phyloP scores from a whole-genome alignment of 495 filamentous ascomycete species.

The Jackrogersella minutella region DNA sequence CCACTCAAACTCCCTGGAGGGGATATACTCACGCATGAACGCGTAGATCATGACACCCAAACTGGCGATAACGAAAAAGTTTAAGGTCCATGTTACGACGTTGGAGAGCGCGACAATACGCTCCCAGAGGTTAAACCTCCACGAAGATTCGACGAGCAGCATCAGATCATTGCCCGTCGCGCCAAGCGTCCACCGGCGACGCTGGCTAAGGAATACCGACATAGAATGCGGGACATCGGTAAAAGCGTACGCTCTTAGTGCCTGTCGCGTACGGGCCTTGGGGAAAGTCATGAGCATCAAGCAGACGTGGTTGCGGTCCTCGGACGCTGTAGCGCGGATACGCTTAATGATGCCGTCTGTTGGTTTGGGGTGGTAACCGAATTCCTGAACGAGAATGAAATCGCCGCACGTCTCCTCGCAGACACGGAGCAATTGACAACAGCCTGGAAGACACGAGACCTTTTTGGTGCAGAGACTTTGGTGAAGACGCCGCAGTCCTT shows the following conservation, averaged over 20 bases:
- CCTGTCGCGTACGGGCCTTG: slow-evolving; percentile 40
- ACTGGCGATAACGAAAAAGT: slow-evolving; percentile 45
- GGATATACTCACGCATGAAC: slow-evolving; percentile 31
- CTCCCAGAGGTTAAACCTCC: slow-evolving; percentile 39
- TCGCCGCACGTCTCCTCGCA: slow-evolving; percentile 46
- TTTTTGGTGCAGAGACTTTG: slow-evolving; percentile 44
- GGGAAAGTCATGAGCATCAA: slow-evolving; percentile 43
- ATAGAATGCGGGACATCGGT: slow-evolving; percentile 42
- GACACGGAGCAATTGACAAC: slow-evolving; percentile 44
- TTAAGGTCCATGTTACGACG: slow-evolving; percentile 42
- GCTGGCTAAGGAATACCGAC: slow-evolving; percentile 46
- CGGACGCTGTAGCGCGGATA: slow-evolving; percentile 43
- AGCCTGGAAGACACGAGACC: slow-evolving; percentile 46
- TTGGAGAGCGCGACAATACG: slow-evolving; percentile 40
- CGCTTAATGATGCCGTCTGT: slow-evolving; percentile 42
- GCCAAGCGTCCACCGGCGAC: slow-evolving; percentile 46
- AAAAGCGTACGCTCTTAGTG: slow-evolving; percentile 41
- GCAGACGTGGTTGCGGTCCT: slow-evolving; percentile 45
- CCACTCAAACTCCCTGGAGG: neutral
- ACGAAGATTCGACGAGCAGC: slow-evolving; percentile 30
- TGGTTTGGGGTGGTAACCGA: slow-evolving; percentile 43
- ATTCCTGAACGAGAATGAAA: slow-evolving; percentile 42
- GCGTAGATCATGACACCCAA: slow-evolving; percentile 36
- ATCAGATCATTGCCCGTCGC: slow-evolving; percentile 45
- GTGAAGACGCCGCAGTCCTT: slow-evolving; percentile 43